phyloP scores from a whole-genome alignment of 176 grass and related monocot genomes.

The Oryza punctata region DNA sequence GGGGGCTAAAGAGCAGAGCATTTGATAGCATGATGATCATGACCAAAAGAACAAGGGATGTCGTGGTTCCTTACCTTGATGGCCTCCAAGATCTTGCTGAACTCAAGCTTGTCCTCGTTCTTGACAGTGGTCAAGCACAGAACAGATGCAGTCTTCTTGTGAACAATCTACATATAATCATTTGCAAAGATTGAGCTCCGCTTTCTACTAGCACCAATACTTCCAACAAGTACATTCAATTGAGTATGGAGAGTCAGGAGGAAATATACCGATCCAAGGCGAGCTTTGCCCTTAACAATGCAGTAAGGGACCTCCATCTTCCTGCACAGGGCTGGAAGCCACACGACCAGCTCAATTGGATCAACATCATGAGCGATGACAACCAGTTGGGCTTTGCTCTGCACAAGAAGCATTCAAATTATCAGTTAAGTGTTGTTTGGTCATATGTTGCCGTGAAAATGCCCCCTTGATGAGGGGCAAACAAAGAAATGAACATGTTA shows the following conservation, averaged over 20 bases:
- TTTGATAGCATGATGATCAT: neutral
- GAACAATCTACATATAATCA: slow-evolving; percentile 48
- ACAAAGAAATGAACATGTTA: neutral
- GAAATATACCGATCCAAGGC: slow-evolving; percentile 60
- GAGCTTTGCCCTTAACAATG: slow-evolving; percentile 74
- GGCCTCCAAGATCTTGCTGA: slow-evolving; percentile 81
- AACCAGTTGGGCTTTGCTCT: slow-evolving; percentile 77
- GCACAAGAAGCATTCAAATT: neutral
- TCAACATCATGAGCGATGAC: slow-evolving; percentile 77
- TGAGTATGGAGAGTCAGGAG: neutral
- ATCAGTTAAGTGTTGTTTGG: neutral
- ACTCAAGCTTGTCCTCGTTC: slow-evolving; percentile 83
- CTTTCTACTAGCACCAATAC: neutral
- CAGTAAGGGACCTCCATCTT: slow-evolving; percentile 84
- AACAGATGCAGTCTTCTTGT: slow-evolving; percentile 75
- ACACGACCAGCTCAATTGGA: slow-evolving; percentile 75
- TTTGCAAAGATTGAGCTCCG: neutral
- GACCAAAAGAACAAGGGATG: neutral
- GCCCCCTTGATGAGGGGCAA: neutral
- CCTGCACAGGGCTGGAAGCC: slow-evolving; percentile 78
- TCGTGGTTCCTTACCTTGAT: slow-evolving; percentile 47
- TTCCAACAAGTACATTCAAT: neutral
- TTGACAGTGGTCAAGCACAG: slow-evolving; percentile 74
- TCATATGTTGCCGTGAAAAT: neutral
- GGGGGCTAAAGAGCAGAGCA: neutral